These are phyloP conservation scores for Chionographis japonica DNA, from an alignment of 106 monocot genomes.

Conservation along the genomic window DNA sequence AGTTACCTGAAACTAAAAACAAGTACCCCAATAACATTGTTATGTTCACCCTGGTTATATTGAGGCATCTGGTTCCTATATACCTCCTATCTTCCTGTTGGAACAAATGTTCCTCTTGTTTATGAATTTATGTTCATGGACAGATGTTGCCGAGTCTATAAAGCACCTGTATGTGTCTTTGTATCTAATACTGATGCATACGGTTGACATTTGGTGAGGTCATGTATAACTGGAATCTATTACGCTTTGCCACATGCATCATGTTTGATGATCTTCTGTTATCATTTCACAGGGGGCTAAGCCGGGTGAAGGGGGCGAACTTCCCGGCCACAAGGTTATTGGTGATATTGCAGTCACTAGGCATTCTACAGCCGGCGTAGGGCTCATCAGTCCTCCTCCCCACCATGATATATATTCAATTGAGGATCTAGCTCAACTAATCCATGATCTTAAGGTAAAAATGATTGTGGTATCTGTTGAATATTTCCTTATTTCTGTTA, in stretches of 20 bases:
- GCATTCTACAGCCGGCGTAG: constrained; percentile 97
- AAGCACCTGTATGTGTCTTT: constrained; percentile 66
- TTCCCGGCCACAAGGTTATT: constrained; percentile 97
- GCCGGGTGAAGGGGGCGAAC: constrained; percentile 99
- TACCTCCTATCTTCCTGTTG: constrained; percentile 36
- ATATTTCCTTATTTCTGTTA: too few relatives aligned
- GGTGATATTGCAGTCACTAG: constrained; percentile 98
- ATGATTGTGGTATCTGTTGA: not conserved
- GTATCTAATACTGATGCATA: constrained; percentile 59
- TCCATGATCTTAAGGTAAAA: constrained; percentile 95
- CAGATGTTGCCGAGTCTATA: constrained; percentile 75
- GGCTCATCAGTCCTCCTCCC: constrained; percentile 95
- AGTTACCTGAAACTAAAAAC: constrained; percentile 15
- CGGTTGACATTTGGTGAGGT: constrained; percentile 76
- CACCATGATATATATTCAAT: constrained; percentile 99
- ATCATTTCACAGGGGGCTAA: constrained; percentile 72
- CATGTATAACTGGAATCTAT: constrained; percentile 41
- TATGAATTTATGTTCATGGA: constrained; percentile 85
- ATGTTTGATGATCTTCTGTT: constrained; percentile 12
- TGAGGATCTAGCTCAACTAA: constrained; percentile 95
- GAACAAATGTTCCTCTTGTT: constrained; percentile 63
- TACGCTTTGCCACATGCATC: constrained; percentile 12
- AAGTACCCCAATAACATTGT: not conserved
- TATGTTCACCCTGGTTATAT: not conserved
- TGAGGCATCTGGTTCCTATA: constrained; percentile 19